Evolutionary conservation across 169 alveolate genomes (phyloP).

Genomic region (Plasmodium coatneyi): DNA sequence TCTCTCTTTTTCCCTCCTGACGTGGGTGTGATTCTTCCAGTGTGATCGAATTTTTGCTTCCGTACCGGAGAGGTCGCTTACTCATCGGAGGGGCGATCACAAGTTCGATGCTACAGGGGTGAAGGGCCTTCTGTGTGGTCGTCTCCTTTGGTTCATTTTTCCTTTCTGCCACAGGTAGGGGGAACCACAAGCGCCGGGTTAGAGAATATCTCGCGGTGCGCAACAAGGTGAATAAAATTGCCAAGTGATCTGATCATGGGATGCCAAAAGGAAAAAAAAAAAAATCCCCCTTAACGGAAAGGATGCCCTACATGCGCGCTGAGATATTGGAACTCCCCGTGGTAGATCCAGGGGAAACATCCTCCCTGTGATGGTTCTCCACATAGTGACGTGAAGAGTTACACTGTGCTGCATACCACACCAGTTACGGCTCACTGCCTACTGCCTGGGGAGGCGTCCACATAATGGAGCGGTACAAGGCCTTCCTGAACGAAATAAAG

Average conservation of each 20-base stretch:
- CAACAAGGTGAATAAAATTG: background rate
- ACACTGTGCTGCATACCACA: background rate
- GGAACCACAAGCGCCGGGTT: background rate
- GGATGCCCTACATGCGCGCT: background rate
- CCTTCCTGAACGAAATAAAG: constrained; percentile 8
- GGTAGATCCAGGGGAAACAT: too few species aligned
- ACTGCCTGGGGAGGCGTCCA: background rate
- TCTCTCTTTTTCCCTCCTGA: background rate
- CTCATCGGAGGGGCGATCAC: background rate
- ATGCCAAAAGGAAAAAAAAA: background rate
- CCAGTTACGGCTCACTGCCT: too few species aligned
- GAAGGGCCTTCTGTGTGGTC: background rate
- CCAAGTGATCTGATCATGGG: background rate
- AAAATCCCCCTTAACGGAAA: background rate
- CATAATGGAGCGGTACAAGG: constrained; percentile 27
- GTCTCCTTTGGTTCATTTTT: too few species aligned
- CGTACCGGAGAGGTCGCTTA: background rate
- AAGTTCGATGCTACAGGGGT: background rate
- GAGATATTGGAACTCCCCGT: background rate
- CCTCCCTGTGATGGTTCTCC: background rate
- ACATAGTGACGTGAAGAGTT: background rate
- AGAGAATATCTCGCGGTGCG: background rate
- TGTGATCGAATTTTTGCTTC: background rate
- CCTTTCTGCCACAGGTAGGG: too few species aligned
- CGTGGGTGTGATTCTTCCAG: background rate